A percentile compares a stretch with the other conserved stretches of the same genome.
phyloP scores from a whole-genome alignment of 495 filamentous ascomycete genomes.

The Echria macrotheca region DNA sequence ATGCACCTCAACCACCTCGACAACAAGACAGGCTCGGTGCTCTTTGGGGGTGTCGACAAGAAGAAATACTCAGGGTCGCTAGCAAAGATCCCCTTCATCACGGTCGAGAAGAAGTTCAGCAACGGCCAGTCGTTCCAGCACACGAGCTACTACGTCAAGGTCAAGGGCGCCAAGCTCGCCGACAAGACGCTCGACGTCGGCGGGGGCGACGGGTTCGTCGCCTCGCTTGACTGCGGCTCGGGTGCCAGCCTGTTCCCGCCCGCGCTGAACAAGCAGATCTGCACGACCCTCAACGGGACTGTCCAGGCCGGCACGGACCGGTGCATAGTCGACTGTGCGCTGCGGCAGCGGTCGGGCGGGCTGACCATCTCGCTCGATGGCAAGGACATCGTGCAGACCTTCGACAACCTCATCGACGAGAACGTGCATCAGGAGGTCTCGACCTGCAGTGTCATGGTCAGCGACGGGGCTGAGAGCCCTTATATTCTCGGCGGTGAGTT shows the following conservation, averaged over 20 bases:
- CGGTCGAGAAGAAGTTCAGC: background rate
- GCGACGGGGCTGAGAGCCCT: conserved; percentile 25
- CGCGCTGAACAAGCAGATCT: conserved; percentile 6
- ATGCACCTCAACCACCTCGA: conserved; percentile 48
- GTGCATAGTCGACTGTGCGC: conserved; percentile 7
- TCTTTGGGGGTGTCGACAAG: conserved; percentile 75
- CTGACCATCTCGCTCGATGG: background rate
- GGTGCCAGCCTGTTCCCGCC: conserved; percentile 9
- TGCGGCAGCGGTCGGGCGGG: background rate
- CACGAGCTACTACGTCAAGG: background rate
- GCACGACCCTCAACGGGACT: conserved; percentile 11
- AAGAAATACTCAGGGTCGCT: conserved; percentile 62
- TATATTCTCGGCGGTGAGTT: conserved; percentile 85
- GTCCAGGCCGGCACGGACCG: background rate
- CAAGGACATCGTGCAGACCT: background rate
- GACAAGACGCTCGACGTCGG: conserved; percentile 4
- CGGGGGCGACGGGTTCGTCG: conserved; percentile 1
- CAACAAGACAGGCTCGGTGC: conserved; percentile 56
- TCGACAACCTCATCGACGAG: conserved; percentile 26
- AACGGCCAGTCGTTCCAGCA: background rate
- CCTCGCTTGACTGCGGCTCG: conserved; percentile 12
- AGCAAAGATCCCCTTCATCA: conserved; percentile 24
- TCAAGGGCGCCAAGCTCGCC: background rate
- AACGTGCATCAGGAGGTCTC: conserved; percentile 50
- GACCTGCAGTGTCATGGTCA: conserved; percentile 2